Evolutionary conservation across 2,329 filamentous ascomycete species (phyloP), one percentile per base, ranked within the genome.

Genomic region (Didymellaceae sp.): DNA sequence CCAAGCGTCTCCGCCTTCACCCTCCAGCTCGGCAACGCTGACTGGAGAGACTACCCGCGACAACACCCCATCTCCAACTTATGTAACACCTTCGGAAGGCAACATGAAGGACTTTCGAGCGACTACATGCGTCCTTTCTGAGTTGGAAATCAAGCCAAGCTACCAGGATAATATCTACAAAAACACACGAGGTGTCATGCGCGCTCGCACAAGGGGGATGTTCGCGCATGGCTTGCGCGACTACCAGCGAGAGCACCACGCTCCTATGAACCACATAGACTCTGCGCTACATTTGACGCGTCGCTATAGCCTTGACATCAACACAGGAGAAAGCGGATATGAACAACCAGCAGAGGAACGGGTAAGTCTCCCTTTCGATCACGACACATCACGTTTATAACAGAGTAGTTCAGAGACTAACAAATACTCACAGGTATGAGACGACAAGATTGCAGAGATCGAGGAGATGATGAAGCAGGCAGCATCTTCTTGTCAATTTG

Each of bases 241-340:
- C 6, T 55, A 48, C 16, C 41, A 47, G 13, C 59, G 59, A 25
- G 42, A 37, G 0, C 51, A 35, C 2, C 11, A 41, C 21, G 37
- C 57, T 16, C 61, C 63, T 2, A 65, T 52, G 2, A 55, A 31
- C 25, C 30, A 16, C 17, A 61, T 58, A 4, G 42, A 7, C 4
- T 58, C 59, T 10, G 17, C 42, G 11, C 37, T 66, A 18, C 41
- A 14, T 16, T 25, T 25, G 24, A 42, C 38, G 22, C 61, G 65
- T 17, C 61, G 62, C 7, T 61, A 67, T 21, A 63, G 55, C n/a
- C 33, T 68, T 18, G 65, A 69, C 17, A 61, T 60, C 13, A 45
- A 47, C 11, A 57, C 45, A 7, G 14, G 10, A 8, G 4, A 7
- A 8, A n/a, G n/a, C n/a, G n/a, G n/a, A n/a, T n/a, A n/a, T n/a